Base-by-base conservation (phyloP, 2,329 filamentous ascomycete genomes). In the Zopfia rhizophila region DNA sequence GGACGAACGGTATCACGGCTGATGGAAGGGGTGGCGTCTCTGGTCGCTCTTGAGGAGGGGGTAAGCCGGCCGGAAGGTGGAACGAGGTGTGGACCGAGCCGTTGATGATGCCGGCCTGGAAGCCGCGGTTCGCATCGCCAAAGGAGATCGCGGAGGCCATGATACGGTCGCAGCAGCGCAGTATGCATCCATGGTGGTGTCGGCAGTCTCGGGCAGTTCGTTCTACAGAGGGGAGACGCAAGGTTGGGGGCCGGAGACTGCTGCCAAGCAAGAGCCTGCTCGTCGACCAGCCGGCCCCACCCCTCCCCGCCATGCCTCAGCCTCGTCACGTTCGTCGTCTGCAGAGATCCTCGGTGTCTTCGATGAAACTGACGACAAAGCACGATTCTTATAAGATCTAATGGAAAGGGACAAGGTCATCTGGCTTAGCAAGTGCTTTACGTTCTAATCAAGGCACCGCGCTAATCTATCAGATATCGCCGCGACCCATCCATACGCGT, bases 11-110 rank as follows among this genome's bases (percentile, higher is more conserved):
- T 8, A 61, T 39, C 13, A 45, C 43, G 14, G 47, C 52, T 13
- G 49, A 62, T 35, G 63, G 60, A 19, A 25, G 40, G 11, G 51
- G 57, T 40, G 51, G 48, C 22, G 48, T 61, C 45, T 60, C 55
- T 30, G 40, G 37, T 41, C 37, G 19, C 13, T 39, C 42, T 45
- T 53, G n/a, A n/a, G n/a, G n/a, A n/a, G n/a, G n/a, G n/a, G n/a
- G n/a, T n/a, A n/a, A n/a, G n/a, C n/a, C n/a, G n/a, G n/a, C n/a
- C n/a, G n/a, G n/a, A n/a, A n/a, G n/a, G n/a, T n/a, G n/a, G 30
- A 33, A 42, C 30, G 21, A 24, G 19, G 27, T 42, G n/a, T 13
- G 32, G n/a, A 42, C 29, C n/a, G 38, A 14, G 29, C 28, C 38
- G 38, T 33, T 6, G 29, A 24, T 33, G 13, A 14, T 42, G 19